phyloP scores from a whole-genome alignment of 2,329 filamentous ascomycete species.

The Stagonosporopsis vannaccii region DNA sequence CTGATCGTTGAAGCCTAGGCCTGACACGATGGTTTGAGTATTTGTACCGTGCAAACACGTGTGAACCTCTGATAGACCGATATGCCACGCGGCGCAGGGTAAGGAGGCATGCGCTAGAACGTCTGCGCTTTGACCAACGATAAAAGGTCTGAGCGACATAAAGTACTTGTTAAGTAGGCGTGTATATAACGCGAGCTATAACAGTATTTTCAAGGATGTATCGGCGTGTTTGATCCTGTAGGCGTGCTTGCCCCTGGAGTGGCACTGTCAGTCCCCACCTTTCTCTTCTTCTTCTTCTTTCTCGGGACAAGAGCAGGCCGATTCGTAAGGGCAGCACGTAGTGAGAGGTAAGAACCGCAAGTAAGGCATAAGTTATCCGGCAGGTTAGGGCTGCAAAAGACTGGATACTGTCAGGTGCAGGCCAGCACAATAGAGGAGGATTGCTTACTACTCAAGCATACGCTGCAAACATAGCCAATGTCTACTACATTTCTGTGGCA shows the following conservation, averaged over 20 bases:
- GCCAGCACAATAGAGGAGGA: neutral
- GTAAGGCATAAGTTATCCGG: constrained; percentile 48
- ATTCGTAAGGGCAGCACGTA: constrained; percentile 42
- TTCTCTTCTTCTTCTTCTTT: constrained; percentile 52
- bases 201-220: constrained; percentile 36
- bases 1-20: no score
- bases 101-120: neutral
- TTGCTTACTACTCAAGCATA: constrained; percentile 81
- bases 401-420: constrained; percentile 26
- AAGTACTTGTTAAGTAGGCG: neutral
- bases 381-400: constrained; percentile 47
- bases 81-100: neutral
- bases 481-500: constrained; percentile 92
- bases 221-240: constrained; percentile 42
- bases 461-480: constrained; percentile 92
- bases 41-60: neutral
- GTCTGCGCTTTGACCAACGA: neutral
- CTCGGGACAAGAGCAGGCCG: constrained; percentile 46
- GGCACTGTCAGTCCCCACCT: constrained; percentile 40
- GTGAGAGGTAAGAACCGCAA: constrained; percentile 49
- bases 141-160: neutral
- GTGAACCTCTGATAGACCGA: neutral
- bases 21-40: neutral
- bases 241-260: constrained; percentile 46
- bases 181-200: neutral